Conservation (phyloP, 2,329 filamentous ascomycete species). For the Rutstroemia sydowiana region DNA sequence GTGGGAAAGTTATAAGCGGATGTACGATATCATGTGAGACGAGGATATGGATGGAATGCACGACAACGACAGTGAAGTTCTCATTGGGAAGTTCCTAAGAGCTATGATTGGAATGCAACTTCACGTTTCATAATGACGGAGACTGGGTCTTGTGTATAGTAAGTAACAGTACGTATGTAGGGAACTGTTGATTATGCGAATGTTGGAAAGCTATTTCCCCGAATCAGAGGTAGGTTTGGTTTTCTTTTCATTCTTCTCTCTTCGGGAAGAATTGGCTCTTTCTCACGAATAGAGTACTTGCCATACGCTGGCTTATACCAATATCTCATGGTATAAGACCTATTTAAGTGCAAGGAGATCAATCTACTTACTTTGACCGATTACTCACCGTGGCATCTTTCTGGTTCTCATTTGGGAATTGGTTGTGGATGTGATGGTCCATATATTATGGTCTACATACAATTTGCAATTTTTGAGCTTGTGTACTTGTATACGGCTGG, state of each 20-base stretch:
- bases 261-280: background rate
- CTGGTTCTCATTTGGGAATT: background rate
- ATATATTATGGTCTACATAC: background rate
- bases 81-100: background rate
- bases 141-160: background rate
- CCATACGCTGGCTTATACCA: slow-evolving; percentile 1
- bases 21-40: slow-evolving; percentile 3
- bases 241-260: background rate
- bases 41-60: background rate
- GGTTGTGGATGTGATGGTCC: background rate
- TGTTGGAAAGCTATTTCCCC: background rate
- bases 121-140: background rate
- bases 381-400: slow-evolving; percentile 1
- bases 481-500: background rate
- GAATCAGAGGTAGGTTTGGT: background rate
- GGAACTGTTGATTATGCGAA: background rate
- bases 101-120: background rate
- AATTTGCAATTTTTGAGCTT: background rate
- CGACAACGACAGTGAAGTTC: background rate
- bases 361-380: background rate
- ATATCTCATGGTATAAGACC: background rate
- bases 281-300: too few species aligned
- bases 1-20: background rate
- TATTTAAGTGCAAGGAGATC: slow-evolving; percentile 2
- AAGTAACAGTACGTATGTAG: background rate